Conservation (phyloP, 2,329 filamentous ascomycete genomes). For the Ceratocystis eucalypticola region DNA sequence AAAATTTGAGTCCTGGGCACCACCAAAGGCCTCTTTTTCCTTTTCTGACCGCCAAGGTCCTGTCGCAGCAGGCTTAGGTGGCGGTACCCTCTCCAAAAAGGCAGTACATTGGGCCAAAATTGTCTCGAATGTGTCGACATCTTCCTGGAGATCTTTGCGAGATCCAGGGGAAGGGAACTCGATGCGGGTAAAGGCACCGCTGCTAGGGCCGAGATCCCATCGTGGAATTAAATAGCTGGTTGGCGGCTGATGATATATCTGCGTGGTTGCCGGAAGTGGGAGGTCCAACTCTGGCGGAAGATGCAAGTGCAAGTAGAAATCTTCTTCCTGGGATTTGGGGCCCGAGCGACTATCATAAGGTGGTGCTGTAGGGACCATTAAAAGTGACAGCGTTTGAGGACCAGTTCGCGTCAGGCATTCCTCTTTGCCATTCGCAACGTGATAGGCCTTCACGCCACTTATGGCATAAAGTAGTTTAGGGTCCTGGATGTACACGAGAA, state of each 20-base stretch:
- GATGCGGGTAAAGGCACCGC: slow-evolving; percentile 82
- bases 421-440: slow-evolving; percentile 79
- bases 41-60: slow-evolving; percentile 28
- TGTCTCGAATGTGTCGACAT: slow-evolving; percentile 91
- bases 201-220: slow-evolving; percentile 82
- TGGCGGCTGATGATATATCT: slow-evolving; percentile 93
- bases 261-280: slow-evolving; percentile 83
- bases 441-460: slow-evolving; percentile 78
- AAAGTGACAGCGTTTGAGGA: slow-evolving; percentile 76
- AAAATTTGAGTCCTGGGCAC: not conserved
- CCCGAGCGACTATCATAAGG: slow-evolving; percentile 46
- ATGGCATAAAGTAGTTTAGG: slow-evolving; percentile 58
- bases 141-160: slow-evolving; percentile 68
- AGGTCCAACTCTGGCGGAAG: slow-evolving; percentile 89
- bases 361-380: slow-evolving; percentile 90
- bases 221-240: slow-evolving; percentile 86
- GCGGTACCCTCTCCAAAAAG: slow-evolving; percentile 72
- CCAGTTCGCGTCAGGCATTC: slow-evolving; percentile 69
- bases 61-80: slow-evolving; percentile 33
- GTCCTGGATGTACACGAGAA: slow-evolving; percentile 31
- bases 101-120: slow-evolving; percentile 96
- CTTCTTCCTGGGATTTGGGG: slow-evolving; percentile 56
- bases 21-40: slow-evolving; percentile 27
- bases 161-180: slow-evolving; percentile 68
- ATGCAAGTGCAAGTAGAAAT: slow-evolving; percentile 94